Conservation (phyloP, 805 yeast genomes). For the Candida quercuum region DNA sequence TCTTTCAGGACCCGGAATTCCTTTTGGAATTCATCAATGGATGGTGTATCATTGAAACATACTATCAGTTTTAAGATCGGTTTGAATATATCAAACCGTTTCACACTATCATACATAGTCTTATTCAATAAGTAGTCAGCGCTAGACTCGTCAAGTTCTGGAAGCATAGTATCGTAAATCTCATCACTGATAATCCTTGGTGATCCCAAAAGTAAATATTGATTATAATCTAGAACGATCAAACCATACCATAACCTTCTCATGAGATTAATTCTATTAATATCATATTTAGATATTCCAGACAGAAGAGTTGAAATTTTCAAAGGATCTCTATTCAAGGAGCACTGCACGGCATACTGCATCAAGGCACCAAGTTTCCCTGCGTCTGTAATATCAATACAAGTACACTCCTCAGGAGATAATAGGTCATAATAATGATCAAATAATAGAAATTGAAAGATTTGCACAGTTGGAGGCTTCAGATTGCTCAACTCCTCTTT, state of each 20-base stretch:
- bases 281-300: neutral
- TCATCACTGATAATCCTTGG: neutral
- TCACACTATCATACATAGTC: neutral
- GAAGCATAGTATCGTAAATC: neutral
- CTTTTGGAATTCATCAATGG: neutral
- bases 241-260: neutral
- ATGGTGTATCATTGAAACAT: neutral
- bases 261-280: neutral
- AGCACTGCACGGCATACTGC: neutral
- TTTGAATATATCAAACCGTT: neutral
- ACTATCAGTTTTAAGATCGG: neutral
- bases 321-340: neutral
- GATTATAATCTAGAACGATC: neutral
- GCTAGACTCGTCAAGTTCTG: neutral
- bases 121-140: neutral
- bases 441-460: neutral
- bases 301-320: neutral
- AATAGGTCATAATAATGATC: neutral
- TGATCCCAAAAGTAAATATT: neutral
- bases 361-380: neutral
- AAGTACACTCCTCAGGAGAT: neutral
- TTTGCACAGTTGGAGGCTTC: neutral
- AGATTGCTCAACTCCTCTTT: neutral
- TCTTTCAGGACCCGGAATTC: neutral
- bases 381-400: neutral